A percentile compares a stretch with the other conserved stretches of the same genome.
phyloP scores from a whole-genome alignment of 2,329 filamentous ascomycete species.

The Mycosphaerella sp. region DNA sequence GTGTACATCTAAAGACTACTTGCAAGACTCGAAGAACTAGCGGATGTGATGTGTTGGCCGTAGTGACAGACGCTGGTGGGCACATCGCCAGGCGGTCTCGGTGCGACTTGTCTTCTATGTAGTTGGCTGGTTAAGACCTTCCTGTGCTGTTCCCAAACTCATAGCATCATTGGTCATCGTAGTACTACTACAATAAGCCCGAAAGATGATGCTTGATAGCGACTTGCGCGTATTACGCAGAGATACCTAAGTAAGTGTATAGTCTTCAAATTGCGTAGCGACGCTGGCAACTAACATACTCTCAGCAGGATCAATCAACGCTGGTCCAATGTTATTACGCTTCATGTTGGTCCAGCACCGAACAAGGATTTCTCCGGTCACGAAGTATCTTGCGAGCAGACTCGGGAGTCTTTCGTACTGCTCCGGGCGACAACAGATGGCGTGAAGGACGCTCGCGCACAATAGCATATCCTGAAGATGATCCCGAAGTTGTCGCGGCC shows the following conservation, averaged over 20 bases:
- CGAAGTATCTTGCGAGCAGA: slow-evolving; percentile 17
- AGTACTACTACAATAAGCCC: too few relatives aligned
- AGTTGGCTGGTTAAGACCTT: too few relatives aligned
- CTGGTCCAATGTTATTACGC: slow-evolving; percentile 11
- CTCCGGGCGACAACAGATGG: slow-evolving; percentile 22
- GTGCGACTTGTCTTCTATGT: too few relatives aligned
- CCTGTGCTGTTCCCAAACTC: too few relatives aligned
- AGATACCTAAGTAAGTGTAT: slow-evolving; percentile 9
- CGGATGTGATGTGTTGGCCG: too few relatives aligned
- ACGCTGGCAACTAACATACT: too few relatives aligned
- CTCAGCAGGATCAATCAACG: slow-evolving; percentile 19
- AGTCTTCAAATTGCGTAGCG: too few relatives aligned
- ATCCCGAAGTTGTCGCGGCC: slow-evolving; percentile 14
- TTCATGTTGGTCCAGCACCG: slow-evolving; percentile 9
- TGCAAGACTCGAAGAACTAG: too few relatives aligned
- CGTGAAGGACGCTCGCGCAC: slow-evolving; percentile 15
- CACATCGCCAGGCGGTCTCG: too few relatives aligned
- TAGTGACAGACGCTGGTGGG: too few relatives aligned
- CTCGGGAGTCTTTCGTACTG: slow-evolving; percentile 20
- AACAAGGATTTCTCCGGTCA: slow-evolving; percentile 18
- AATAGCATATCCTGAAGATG: slow-evolving; percentile 18
- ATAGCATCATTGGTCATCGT: too few relatives aligned
- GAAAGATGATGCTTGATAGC: slow-evolving; percentile 7
- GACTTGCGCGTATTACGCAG: slow-evolving; percentile 15
- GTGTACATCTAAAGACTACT: too few relatives aligned